A percentile compares a stretch with the other conserved stretches of the same genome.
Evolutionary conservation across 2,329 filamentous ascomycete genomes (phyloP).

Genomic region (Epichloe uncinata): DNA sequence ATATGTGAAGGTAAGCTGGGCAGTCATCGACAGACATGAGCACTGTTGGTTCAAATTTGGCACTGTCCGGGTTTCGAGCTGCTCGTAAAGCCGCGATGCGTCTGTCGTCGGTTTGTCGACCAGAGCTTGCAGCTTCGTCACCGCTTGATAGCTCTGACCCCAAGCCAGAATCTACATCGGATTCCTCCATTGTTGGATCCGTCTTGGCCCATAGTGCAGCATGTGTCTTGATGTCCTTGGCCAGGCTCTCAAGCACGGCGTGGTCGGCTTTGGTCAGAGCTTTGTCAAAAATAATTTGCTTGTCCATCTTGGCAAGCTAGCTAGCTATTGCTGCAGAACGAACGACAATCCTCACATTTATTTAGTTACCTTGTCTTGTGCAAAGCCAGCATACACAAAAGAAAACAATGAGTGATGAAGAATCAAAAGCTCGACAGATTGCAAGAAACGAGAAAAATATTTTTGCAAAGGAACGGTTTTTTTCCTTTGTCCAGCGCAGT

Average conservation of each 20-base stretch:
- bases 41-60: slow-evolving; percentile 32
- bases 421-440: too few relatives aligned
- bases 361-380: not conserved
- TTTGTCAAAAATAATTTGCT: slow-evolving; percentile 22
- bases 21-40: slow-evolving; percentile 28
- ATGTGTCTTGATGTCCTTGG: slow-evolving; percentile 21
- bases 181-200: not conserved
- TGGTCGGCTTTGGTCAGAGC: slow-evolving; percentile 28
- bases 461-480: too few relatives aligned
- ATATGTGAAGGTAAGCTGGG: slow-evolving; percentile 22
- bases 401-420: not conserved
- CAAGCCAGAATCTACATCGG: slow-evolving; percentile 7
- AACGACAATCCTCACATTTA: not conserved
- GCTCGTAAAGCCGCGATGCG: slow-evolving; percentile 24
- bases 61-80: slow-evolving; percentile 26
- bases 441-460: too few relatives aligned
- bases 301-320: slow-evolving; percentile 9
- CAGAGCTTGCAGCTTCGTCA: not conserved
- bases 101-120: not conserved
- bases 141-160: slow-evolving; percentile 4
- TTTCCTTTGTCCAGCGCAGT: too few relatives aligned
- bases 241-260: slow-evolving; percentile 26
- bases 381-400: not conserved
- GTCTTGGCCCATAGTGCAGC: not conserved
- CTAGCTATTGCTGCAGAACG: not conserved